Conservation (phyloP, 192 early-diverging fungal species). For the Gonapodya prolifera region DNA sequence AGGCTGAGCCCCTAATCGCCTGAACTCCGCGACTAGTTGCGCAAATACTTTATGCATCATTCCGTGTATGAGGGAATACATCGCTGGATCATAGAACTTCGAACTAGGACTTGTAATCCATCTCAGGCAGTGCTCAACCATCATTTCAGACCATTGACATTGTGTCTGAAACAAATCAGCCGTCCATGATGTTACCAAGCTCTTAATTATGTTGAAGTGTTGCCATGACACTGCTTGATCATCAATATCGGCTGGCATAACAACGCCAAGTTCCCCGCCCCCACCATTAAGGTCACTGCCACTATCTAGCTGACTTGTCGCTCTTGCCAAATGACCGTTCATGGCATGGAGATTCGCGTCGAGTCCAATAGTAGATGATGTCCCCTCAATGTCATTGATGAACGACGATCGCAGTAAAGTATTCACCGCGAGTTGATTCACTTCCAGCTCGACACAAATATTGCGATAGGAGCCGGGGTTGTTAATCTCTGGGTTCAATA, state of each 20-base stretch:
- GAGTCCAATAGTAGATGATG: constrained; percentile 20
- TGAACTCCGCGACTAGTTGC: constrained; percentile 71
- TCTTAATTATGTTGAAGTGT: constrained; percentile 62
- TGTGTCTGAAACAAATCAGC: constrained; percentile 38
- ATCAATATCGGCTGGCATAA: constrained; percentile 13
- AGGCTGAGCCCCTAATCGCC: constrained; percentile 58
- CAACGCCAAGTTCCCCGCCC: constrained; percentile 22
- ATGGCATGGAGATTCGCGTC: background rate
- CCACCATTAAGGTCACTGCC: constrained; percentile 16
- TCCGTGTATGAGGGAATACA: constrained; percentile 63
- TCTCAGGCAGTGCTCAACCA: constrained; percentile 74
- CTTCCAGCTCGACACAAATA: constrained; percentile 74
- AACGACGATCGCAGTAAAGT: constrained; percentile 62
- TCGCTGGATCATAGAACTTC: constrained; percentile 69
- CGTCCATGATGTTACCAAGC: constrained; percentile 69
- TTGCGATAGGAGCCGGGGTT: constrained; percentile 58
- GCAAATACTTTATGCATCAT: constrained; percentile 85
- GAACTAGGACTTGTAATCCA: constrained; percentile 64
- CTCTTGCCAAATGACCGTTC: constrained; percentile 7
- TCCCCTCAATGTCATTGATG: constrained; percentile 70
- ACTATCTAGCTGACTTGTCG: background rate
- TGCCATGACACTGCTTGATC: constrained; percentile 24
- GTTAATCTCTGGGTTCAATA: constrained; percentile 62
- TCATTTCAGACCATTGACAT: constrained; percentile 42
- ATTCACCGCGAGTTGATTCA: constrained; percentile 70